Base-by-base conservation (phyloP, 345 rosid species). In the Bruguiera sexangula region DNA sequence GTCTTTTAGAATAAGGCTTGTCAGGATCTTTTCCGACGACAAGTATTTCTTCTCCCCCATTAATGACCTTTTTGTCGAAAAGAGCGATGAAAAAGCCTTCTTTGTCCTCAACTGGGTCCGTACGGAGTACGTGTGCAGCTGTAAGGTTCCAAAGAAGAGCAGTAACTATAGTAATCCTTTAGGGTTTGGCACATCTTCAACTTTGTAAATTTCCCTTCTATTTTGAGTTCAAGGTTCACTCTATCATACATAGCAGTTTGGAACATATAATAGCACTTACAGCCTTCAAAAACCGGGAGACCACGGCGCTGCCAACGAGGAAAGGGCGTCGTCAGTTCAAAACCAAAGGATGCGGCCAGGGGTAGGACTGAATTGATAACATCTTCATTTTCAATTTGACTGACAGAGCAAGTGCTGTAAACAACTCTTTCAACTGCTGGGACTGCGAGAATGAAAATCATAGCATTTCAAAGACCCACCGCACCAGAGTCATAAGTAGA, bases 341-440 rank as follows among this genome's bases (percentile, higher is more conserved):
- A 91, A 27, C 98, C 96, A 7, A 37, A 69, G 65, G 85, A 83
- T 58, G 63, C 65, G 24, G 90, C 90, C 22, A 83, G 26, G 22
- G 95, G 85, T 52, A 91, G 71, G 57, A 88, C 73, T 22, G 98
- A 89, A 29, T 73, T 69, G 27, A 91, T 75, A 8, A 94, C 98
- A 71, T 88, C 96, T 84, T 94, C 97, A 32, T 91, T 91, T 75
- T 94, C 98, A 29, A 76, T 80, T 77, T 88, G 97, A 81, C 88
- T 82, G 70, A 94, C 74, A 61, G 98, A 94, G 79, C 98, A 94
- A 8, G 98, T 91, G 80, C 96, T 91, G 83, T 94, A 94, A 20
- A 87, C 97, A 61, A 94, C 73, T 79, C 76, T 88, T 69, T 86
- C 85, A 22, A 83, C 84, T 31, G 81, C 80, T 24, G 90, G 93